Evolutionary conservation across 2,329 filamentous ascomycete species (phyloP).

Genomic region (Aspergillus carbonarius): DNA sequence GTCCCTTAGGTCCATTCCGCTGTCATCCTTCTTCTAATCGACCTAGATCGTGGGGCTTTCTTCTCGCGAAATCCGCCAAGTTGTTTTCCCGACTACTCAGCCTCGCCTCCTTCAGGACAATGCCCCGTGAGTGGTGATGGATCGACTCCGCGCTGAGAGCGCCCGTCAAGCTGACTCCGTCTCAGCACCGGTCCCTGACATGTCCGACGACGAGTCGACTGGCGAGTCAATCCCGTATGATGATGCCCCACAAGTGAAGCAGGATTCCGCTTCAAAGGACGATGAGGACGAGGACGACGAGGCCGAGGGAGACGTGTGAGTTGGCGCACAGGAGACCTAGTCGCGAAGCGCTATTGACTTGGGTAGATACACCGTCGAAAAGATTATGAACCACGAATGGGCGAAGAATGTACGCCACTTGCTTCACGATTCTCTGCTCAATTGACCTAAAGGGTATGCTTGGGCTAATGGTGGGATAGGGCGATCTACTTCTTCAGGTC

Average conservation of each 20-base stretch:
- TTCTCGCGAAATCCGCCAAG: constrained; percentile 21
- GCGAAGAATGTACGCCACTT: constrained; percentile 34
- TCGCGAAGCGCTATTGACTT: constrained; percentile 14
- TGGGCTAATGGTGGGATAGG: constrained; percentile 31
- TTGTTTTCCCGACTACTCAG: constrained; percentile 31
- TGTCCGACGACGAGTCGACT: constrained; percentile 38
- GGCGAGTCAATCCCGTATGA: constrained; percentile 41
- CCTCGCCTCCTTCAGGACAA: constrained; percentile 25
- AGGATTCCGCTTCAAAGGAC: constrained; percentile 10
- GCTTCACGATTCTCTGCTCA: neutral
- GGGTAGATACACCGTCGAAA: constrained; percentile 43
- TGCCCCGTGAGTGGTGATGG: constrained; percentile 43
- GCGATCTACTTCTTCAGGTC: constrained; percentile 40
- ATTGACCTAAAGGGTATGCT: neutral
- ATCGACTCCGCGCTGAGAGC: constrained; percentile 5
- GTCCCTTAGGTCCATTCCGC: neutral
- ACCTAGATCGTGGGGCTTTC: neutral
- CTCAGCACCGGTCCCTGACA: constrained; percentile 32
- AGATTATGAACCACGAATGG: constrained; percentile 39
- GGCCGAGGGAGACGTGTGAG: constrained; percentile 39
- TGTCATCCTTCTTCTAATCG: neutral
- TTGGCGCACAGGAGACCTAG: constrained; percentile 11
- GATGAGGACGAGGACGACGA: constrained; percentile 29
- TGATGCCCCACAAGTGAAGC: constrained; percentile 23
- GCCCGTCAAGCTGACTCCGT: constrained; percentile 15